Percentiles rank a stretch among this genome's conserved stretches.
phyloP scores from a whole-genome alignment of 495 filamentous ascomycete species.

The Wilcoxina mikolae region DNA sequence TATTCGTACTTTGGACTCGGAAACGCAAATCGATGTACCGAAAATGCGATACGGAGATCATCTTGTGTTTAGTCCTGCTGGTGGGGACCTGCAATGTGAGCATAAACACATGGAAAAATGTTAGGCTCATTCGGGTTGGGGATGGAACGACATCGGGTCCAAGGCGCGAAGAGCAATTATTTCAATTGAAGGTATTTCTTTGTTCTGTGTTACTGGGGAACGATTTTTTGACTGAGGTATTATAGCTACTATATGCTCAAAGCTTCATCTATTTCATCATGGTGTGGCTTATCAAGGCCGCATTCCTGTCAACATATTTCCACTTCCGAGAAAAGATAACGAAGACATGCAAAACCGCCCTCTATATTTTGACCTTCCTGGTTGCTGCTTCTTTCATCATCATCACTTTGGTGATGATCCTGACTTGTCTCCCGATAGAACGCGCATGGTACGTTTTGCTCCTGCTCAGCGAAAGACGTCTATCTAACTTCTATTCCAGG shows the following conservation, averaged over 20 bases:
- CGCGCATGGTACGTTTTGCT: constrained; percentile 1
- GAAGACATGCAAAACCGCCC: neutral
- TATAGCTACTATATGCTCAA: constrained; percentile 1
- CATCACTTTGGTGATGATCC: neutral
- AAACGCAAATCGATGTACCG: neutral
- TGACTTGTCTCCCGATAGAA: neutral
- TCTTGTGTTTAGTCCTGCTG: neutral
- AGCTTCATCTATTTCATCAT: constrained; percentile 5
- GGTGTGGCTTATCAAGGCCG: constrained; percentile 3
- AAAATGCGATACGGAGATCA: neutral
- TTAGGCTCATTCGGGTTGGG: neutral
- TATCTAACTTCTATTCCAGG: neutral
- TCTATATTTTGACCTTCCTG: neutral
- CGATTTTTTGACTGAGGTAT: neutral
- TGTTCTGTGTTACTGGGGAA: neutral
- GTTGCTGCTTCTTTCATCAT: neutral
- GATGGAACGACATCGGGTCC: neutral
- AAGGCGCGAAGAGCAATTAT: neutral
- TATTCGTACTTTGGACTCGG: neutral
- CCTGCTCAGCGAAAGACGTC: too few relatives aligned
- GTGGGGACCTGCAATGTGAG: neutral
- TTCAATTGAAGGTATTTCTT: neutral
- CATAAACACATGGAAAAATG: neutral
- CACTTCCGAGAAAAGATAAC: neutral
- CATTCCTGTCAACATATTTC: neutral